Conservation (phyloP, 2,329 filamentous ascomycete genomes). For the Lecanicillium sp. region DNA sequence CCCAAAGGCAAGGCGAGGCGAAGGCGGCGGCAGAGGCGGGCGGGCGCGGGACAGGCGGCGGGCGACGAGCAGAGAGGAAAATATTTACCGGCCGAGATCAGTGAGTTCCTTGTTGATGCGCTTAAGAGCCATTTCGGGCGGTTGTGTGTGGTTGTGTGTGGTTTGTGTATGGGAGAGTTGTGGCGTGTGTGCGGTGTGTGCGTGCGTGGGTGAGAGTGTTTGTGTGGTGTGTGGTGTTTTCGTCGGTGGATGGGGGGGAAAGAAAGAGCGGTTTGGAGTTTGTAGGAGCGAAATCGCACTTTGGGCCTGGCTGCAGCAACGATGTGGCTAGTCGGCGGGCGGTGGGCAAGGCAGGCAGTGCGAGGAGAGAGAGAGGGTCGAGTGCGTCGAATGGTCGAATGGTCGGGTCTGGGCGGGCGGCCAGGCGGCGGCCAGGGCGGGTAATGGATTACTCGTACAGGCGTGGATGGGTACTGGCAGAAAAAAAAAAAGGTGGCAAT, state of each 20-base stretch:
- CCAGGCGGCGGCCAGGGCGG: no score
- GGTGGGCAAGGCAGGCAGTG: background rate
- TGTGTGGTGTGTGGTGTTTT: background rate
- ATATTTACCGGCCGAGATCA: constrained; percentile 76
- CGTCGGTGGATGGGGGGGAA: constrained; percentile 2
- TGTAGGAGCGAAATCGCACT: background rate
- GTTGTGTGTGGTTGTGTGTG: constrained; percentile 13
- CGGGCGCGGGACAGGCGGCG: constrained; percentile 16
- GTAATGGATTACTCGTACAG: no score
- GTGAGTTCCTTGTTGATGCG: constrained; percentile 92
- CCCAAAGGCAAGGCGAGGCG: constrained; percentile 15
- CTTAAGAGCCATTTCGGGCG: constrained; percentile 72
- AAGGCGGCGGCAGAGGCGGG: constrained; percentile 15
- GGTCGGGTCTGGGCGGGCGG: no score
- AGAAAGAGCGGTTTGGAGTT: constrained; percentile 2
- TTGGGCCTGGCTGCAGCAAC: constrained; percentile 5
- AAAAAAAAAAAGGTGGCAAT: no score
- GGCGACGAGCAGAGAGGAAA: constrained; percentile 8
- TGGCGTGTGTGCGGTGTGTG: background rate
- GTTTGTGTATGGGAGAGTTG: background rate
- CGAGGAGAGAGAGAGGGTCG: background rate
- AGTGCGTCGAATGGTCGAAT: no score
- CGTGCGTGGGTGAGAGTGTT: background rate
- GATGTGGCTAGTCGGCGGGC: constrained; percentile 3
- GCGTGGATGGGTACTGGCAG: no score